Evolutionary conservation across 257 asterid species (phyloP).

Genomic region (Datura wrightii): DNA sequence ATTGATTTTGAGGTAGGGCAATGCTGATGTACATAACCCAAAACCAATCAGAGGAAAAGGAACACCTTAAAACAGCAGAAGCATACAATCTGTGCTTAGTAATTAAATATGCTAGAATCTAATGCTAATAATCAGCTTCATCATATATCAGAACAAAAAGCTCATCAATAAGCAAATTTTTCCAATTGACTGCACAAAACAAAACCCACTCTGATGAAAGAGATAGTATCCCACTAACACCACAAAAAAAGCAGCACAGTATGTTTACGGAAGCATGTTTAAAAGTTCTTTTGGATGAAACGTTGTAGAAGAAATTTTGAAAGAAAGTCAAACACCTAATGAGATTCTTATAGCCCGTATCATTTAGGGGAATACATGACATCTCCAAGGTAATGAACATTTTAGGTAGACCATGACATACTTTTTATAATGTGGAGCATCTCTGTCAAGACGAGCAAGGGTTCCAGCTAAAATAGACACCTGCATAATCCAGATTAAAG

Average conservation of each 20-base stretch:
- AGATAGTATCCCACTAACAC: not conserved
- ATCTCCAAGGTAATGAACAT: conserved; percentile 20
- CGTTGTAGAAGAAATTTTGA: not conserved
- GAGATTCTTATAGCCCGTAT: conserved; percentile 5
- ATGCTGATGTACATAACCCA: not conserved
- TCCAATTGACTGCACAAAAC: not conserved
- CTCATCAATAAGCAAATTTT: not conserved
- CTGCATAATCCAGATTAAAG: conserved; percentile 49
- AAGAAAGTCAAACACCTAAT: not conserved
- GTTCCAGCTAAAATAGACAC: conserved; percentile 99
- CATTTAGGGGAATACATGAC: not conserved
- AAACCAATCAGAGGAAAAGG: conserved; percentile 26
- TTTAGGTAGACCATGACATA: conserved; percentile 43
- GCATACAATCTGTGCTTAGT: not conserved
- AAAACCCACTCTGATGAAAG: not conserved
- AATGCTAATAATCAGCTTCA: not conserved
- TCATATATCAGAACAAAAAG: not conserved
- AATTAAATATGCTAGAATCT: not conserved
- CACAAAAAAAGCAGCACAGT: not conserved
- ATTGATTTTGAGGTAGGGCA: not conserved
- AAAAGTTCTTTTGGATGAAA: not conserved
- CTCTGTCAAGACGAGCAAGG: conserved; percentile 98
- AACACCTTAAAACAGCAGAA: not conserved
- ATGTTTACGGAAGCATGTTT: conserved; percentile 4
- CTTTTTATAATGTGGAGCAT: conserved; percentile 97